Base-by-base conservation (phyloP, 139 green algal genomes). In the Zygnema cylindricum region DNA sequence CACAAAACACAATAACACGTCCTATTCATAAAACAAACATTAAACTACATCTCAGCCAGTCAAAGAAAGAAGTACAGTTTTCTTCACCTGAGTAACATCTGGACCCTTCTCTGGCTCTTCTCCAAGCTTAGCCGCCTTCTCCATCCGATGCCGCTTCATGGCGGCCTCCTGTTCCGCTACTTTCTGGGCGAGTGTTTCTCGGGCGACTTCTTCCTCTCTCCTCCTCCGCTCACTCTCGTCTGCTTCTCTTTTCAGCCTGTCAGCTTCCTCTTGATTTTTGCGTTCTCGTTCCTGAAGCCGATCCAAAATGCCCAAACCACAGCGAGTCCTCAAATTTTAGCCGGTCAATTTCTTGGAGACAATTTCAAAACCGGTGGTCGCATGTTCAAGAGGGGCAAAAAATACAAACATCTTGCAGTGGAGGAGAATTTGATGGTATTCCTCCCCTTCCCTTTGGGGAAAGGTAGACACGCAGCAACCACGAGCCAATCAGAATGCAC, bases 41-140 rank as follows among this genome's bases (percentile, higher is more conserved):
- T n/a, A 73, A 25, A 73, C 57, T n/a, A 30, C 57, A 73, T 30
- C 57, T 25, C 30, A 25, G 57, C 57, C 25, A 73, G 30, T 25
- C 57, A 73, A 73, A 25, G 30, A 25, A 73, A 30, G 30, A 73
- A 25, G 57, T n/a, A n/a, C n/a, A n/a, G n/a, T n/a, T n/a, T n/a
- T n/a, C 16, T 55, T 86, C 55, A 78, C 81, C 81, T 87, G 81
- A 23, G 88, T 93, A 25, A 93, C 77, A 49, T 90, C 86, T 0
- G 86, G 86, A 7, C 87, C 88, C n/a, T 92, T 92, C 87, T 92
- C 88, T 21, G 88, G 88, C 87, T 92, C 88, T 69, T 75, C 85
- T 0, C n/a, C 71, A 43, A 92, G 39, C 25, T 16, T 49, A 1
- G 43, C 86, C 32, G 39, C 41, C 77, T 93, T 93, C 40, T 93